Conservation (phyloP, 768 basidiomycete genomes). For the Cystofilobasidium ferigula region DNA sequence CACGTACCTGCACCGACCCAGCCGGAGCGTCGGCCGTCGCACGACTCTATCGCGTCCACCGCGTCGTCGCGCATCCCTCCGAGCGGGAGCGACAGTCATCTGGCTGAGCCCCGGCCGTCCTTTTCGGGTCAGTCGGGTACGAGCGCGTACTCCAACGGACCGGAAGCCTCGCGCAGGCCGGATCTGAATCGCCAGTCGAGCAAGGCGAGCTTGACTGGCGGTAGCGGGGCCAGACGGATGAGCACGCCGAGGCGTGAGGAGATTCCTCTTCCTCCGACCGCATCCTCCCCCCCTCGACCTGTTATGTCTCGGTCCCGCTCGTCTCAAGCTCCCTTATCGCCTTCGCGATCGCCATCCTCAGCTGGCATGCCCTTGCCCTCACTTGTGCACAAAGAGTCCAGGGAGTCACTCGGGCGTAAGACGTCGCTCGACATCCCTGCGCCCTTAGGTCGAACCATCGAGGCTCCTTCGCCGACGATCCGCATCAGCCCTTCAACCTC, state of each 20-base stretch:
- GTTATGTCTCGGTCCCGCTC: constrained; percentile 4
- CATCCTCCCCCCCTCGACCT: neutral
- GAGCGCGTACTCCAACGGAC: neutral
- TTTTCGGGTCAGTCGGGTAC: neutral
- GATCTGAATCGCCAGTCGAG: neutral
- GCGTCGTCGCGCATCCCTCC: neutral
- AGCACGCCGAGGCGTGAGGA: neutral
- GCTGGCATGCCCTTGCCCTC: too few species aligned
- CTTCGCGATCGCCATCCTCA: neutral
- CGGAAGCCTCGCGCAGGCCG: neutral
- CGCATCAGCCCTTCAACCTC: constrained; percentile 9
- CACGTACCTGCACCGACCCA: neutral
- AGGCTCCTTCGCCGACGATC: constrained; percentile 11
- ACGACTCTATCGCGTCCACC: neutral
- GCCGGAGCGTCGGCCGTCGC: constrained; percentile 6
- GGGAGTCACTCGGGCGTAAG: too few species aligned
- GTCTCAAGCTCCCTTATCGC: neutral
- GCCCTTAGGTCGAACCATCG: neutral
- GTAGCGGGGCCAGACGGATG: neutral
- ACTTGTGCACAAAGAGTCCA: too few species aligned
- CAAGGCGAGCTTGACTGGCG: too few species aligned
- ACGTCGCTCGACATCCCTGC: too few species aligned
- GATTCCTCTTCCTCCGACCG: neutral
- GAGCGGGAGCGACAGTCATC: too few species aligned
- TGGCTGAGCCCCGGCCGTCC: neutral